Evolutionary conservation across 176 grass and related monocot species (phyloP), one percentile per base, ranked within the genome.

Genomic region (Phoenix dactylifera): DNA sequence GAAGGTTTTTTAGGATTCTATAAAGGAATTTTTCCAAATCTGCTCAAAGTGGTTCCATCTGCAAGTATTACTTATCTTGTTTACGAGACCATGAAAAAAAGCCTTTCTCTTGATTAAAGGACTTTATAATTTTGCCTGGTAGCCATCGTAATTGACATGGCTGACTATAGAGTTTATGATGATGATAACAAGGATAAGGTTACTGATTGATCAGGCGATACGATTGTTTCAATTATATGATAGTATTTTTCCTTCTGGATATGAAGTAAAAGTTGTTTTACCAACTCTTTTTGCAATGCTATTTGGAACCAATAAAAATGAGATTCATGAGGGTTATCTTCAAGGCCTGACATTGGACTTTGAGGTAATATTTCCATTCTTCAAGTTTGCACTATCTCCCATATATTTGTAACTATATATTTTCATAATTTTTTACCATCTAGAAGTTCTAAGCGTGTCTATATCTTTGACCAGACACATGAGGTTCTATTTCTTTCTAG

Each of bases 101-200:
- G 23, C 24, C 56, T 58, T 22, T 22, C 23, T 25, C 56, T 58
- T 16, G 56, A 58, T 26, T 58, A 58, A 44, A 69, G 65, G 1
- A 44, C 35, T 44, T 44, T 44, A 32, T 70, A 22, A 68, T 85
- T 75, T 79, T 79, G 64, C 59, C 24, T 70, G 70, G 50, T 55
- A 50, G 75, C 77, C 72, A 82, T 69, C 68, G 82, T 74, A 73
- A 74, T 87, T 82, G 69, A 72, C 67, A 77, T 79, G 78, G 83
- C 71, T 95, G 80, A 74, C 65, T 85, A 77, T 90, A 95, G 83
- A 79, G 80, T 83, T 90, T 72, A 82, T 80, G 86, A 72, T 74
- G 77, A 94, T 18, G 48, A 60, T n/a, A 54, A 61, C 15, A 9
- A 59, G 55, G 74, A 88, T 66, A 74, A 77, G 70, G 66, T 87